Evolutionary conservation across 225 moss, liverwort and hornwort species (phyloP), one percentile per base, ranked within the genome.

Genomic region (Straminergon stramineum): DNA sequence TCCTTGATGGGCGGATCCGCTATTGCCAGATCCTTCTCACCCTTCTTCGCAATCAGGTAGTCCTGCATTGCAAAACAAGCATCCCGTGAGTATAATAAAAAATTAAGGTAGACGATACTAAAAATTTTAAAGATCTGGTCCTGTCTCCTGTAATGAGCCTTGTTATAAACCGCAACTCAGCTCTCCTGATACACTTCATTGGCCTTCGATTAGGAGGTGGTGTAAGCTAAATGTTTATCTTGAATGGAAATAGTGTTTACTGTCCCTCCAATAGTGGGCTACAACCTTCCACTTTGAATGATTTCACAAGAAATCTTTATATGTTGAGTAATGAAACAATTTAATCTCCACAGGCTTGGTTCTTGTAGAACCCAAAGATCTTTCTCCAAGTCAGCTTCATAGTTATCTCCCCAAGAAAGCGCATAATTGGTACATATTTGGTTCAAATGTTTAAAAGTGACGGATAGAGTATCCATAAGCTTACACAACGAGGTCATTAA

Each of bases 41-140:
- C 89, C 62, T 90, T 90, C 90, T 93, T 95, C 78, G 81, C 87
- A 26, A 76, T 88, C 91, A 98, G 75, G 82, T 97, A 97, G 32
- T 95, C 93, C 98, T 98, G 94, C 80, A 84, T 56, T 52, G 64
- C 85, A 39, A 45, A 70, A 13, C 34, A 77, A 26, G 58, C 34
- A 83, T 61, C 83, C 65, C 55, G 35, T 37, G 5, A 71, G 51
- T 51, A 48, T 62, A 48, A 68, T 69, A 15, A 52, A 20, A 51
- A 81, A 81, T 60, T 41, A 81, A 60, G 60, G 81, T 62, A 35
- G 14, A 86, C 32, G 15, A 85, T 32, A 60, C 58, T 32, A 22
- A 58, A 45, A 35, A 26, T 18, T 24, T 60, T 24, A 37, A 14
- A 28, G 15, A 37, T 52, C 66, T 35, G 66, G 37, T 52, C 37